Evolutionary conservation across 768 basidiomycete genomes (phyloP).

Genomic region (Lyophyllum atratum): DNA sequence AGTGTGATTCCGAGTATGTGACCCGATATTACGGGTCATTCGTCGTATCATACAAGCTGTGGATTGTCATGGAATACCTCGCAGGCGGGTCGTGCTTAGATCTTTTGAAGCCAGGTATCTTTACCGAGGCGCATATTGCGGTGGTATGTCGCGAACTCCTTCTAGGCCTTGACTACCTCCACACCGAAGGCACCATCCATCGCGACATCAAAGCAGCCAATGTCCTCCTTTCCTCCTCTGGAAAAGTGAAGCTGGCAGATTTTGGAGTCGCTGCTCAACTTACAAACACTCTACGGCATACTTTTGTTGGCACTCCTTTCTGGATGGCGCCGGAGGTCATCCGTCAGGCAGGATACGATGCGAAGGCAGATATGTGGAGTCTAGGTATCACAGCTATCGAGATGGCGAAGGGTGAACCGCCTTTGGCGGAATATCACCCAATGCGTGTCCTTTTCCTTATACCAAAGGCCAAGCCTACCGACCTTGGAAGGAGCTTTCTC

Average conservation of each 20-base stretch:
- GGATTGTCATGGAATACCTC: conserved; percentile 99
- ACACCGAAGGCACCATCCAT: conserved; percentile 94
- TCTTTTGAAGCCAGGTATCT: conserved; percentile 87
- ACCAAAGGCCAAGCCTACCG: conserved; percentile 94
- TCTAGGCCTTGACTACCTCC: conserved; percentile 93
- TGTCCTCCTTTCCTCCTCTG: conserved; percentile 84
- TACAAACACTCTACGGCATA: conserved; percentile 91
- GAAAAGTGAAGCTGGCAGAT: conserved; percentile 96
- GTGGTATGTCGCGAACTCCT: conserved; percentile 93
- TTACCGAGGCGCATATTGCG: conserved; percentile 93
- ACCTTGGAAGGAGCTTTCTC: conserved; percentile 86
- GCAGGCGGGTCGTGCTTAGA: conserved; percentile 99
- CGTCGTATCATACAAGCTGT: conserved; percentile 94
- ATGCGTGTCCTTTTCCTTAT: conserved; percentile 99
- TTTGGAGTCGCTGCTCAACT: conserved; percentile 99
- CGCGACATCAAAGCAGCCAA: conserved; percentile 99
- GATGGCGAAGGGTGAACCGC: conserved; percentile 97
- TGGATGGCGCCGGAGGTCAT: conserved; percentile 99
- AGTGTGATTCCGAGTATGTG: conserved; percentile 95
- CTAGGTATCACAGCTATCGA: conserved; percentile 98
- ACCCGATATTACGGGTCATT: conserved; percentile 97
- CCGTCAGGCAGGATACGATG: conserved; percentile 93
- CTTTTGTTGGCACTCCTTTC: conserved; percentile 96
- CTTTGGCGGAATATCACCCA: conserved; percentile 94
- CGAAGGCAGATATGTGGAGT: conserved; percentile 97